These are phyloP conservation scores for Fusarium goolgardi DNA, from an alignment of 2,329 filamentous ascomycete species.

Conservation along the genomic window DNA sequence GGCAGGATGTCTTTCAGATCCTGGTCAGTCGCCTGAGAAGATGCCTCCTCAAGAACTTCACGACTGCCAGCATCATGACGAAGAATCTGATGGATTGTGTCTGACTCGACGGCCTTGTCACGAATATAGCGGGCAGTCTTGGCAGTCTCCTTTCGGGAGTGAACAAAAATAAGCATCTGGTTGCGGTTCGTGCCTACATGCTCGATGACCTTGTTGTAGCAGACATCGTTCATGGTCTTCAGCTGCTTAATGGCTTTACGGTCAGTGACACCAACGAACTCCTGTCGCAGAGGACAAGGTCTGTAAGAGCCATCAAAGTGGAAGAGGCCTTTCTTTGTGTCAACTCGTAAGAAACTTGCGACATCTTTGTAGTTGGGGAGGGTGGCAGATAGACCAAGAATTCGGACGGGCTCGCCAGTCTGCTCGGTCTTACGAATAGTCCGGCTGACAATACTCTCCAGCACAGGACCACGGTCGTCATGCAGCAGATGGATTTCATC, in stretches of 20 bases:
- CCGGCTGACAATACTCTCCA: slow-evolving; percentile 96
- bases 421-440: slow-evolving; percentile 94
- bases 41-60: slow-evolving; percentile 87
- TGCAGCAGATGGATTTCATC: slow-evolving; percentile 98
- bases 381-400: slow-evolving; percentile 93
- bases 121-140: slow-evolving; percentile 97
- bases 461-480: slow-evolving; percentile 94
- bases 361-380: slow-evolving; percentile 97
- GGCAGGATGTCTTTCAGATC: slow-evolving; percentile 95
- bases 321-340: slow-evolving; percentile 86
- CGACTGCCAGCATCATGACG: slow-evolving; percentile 91
- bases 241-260: slow-evolving; percentile 99
- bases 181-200: slow-evolving; percentile 93
- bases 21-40: slow-evolving; percentile 82
- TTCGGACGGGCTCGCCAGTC: slow-evolving; percentile 90
- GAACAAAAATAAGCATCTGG: slow-evolving; percentile 99
- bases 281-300: slow-evolving; percentile 93
- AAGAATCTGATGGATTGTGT: slow-evolving; percentile 95
- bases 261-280: slow-evolving; percentile 97
- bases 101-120: slow-evolving; percentile 96
- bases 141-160: slow-evolving; percentile 96
- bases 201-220: slow-evolving; percentile 96
- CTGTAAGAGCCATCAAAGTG: slow-evolving; percentile 96
- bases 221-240: slow-evolving; percentile 99
- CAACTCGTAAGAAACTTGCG: slow-evolving; percentile 92